Evolutionary conservation across 78 protist species (phyloP), one percentile per base, ranked within the genome.

Genomic region (Chrysochromulina tobinii): DNA sequence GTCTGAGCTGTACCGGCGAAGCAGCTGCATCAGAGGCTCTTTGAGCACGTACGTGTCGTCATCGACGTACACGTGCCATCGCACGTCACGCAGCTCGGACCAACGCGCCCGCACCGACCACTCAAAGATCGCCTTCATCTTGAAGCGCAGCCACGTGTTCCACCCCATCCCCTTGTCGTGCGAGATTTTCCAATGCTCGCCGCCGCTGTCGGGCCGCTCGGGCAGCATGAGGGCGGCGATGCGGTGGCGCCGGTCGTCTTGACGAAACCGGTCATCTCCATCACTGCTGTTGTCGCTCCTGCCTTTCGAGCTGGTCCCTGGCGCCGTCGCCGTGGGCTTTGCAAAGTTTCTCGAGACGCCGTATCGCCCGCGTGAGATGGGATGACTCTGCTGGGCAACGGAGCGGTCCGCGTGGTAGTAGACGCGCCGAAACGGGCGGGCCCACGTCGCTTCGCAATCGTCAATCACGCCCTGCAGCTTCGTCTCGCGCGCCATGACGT

Each of bases 141-240:
- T 72, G 81, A 23, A 72, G 81, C 81, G 81, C 81, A 72, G 81
- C 81, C 81, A 72, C 57, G 81, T 72, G 81, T 72, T 72, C 81
- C 81, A 72, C 1, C 11, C 6, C 54, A 72, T 23, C 12, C 81
- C 81, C 81, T 72, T 72, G 81, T 72, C 81, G 81, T 72, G 81
- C 20, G 81, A 72, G 57, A 72, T 38, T 12, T 38, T 72, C 81
- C 81, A 72, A 53, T 72, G 81, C 53, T 72, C 81, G 53, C 81
- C 81, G 6, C 17, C 12, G 14, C n/a, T 27, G 57, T 25, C 8
- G 5, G 81, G 81, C 15, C 81, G 38, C 81, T 23, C 81, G 14
- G 81, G 81, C 38, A 72, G 81, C 17, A n/a, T 23, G 15, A 72
- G 53, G 17, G 81, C 81, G 25, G 81, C 81, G 81, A 72, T 38